Conservation (phyloP, 805 yeast genomes). For the Yarrowia osloensis region DNA sequence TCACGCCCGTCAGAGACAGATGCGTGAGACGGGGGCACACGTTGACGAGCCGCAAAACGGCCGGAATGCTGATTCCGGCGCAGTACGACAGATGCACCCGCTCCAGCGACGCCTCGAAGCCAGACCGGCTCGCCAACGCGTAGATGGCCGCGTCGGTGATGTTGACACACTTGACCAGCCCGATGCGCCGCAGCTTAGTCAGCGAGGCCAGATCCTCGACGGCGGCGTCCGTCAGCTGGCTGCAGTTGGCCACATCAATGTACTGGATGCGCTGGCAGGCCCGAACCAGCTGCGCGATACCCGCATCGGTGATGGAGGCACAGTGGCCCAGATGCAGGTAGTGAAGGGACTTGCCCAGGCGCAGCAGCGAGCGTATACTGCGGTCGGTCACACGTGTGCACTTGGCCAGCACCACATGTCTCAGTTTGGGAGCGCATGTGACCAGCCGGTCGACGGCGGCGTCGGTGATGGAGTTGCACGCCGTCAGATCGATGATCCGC, state of each 20-base stretch:
- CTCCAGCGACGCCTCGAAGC: constrained; percentile 79
- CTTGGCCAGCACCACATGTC: constrained; percentile 87
- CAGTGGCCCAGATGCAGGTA: constrained; percentile 95
- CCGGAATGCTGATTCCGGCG: constrained; percentile 72
- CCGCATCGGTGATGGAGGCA: constrained; percentile 82
- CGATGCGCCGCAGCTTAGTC: constrained; percentile 83
- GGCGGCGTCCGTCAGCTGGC: constrained; percentile 81
- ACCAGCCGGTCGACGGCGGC: constrained; percentile 72
- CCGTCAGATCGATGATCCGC: constrained; percentile 81
- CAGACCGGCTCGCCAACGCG: constrained; percentile 62
- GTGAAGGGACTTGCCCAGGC: constrained; percentile 76
- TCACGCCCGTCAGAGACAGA: constrained; percentile 86
- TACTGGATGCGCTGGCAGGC: constrained; percentile 84
- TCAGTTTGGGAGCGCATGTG: constrained; percentile 73
- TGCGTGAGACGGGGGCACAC: constrained; percentile 88
- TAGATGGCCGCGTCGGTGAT: constrained; percentile 82
- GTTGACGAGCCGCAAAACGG: constrained; percentile 71
- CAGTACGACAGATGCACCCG: constrained; percentile 93
- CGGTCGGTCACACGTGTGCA: constrained; percentile 85
- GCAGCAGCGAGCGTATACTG: constrained; percentile 68
- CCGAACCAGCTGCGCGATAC: constrained; percentile 72
- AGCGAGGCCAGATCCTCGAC: constrained; percentile 72
- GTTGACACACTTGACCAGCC: constrained; percentile 85
- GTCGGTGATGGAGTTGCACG: constrained; percentile 80
- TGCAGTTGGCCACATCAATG: constrained; percentile 93